These are phyloP conservation scores for Agarophyton chilense DNA, from an alignment of 23 red algal species.

Conservation along the genomic window DNA sequence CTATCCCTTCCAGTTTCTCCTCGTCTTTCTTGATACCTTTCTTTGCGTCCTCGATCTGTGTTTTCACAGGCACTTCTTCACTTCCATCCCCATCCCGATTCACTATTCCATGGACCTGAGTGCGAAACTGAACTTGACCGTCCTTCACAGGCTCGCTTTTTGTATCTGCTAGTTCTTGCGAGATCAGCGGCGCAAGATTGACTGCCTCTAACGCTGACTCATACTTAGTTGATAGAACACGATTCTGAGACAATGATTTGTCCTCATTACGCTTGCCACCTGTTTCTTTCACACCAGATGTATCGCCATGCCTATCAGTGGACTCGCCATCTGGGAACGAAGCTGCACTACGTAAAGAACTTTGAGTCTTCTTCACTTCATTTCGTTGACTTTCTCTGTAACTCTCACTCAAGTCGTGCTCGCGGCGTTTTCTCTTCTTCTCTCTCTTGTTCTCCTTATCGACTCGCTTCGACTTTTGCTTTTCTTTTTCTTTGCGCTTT, in stretches of 20 bases:
- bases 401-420: background rate
- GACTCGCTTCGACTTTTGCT: background rate
- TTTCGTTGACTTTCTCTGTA: background rate
- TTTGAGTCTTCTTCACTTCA: background rate
- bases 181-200: background rate
- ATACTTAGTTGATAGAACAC: background rate
- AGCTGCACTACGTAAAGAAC: background rate
- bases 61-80: background rate
- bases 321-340: background rate
- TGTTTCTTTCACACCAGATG: background rate
- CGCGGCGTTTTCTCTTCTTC: background rate
- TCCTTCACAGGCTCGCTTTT: background rate
- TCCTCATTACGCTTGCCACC: background rate
- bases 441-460: conserved; percentile 4
- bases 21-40: background rate
- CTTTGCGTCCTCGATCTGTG: background rate
- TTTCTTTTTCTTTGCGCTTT: conserved; percentile 2
- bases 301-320: background rate
- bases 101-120: background rate
- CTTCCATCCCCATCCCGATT: background rate
- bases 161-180: background rate
- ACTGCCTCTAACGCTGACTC: conserved; percentile 8
- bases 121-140: background rate
- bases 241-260: background rate
- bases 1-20: background rate